Evolutionary conservation across 2,329 filamentous ascomycete species (phyloP), one percentile per base, ranked within the genome.

Genomic region (Phialophora verrucosa): DNA sequence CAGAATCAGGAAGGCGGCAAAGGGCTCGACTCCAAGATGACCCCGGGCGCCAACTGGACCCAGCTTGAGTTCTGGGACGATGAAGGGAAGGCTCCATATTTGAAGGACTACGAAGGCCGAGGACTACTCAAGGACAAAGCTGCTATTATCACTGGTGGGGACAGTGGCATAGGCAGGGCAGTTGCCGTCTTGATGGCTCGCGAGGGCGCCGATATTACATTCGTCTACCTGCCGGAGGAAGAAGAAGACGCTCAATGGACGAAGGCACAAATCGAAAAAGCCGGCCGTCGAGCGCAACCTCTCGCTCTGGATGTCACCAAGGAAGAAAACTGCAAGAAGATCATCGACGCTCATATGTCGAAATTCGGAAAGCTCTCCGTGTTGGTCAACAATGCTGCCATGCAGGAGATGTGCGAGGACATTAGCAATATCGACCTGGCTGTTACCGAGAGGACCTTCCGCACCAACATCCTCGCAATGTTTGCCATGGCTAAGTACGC

Each of bases 401-500:
- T 83, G 76, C 83, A 86, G 75, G 77, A 82, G 50, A 81, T 82
- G 74, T 83, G 79, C 70, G 72, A 80, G 2, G 79, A 85, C 57
- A 78, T 84, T 27, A 76, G 77, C 59, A 80, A 85, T 1, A 85
- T 85, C 35, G 80, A 87, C 72, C 78, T 88, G 0, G 80, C 84
- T 14, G 76, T 81, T 0, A 83, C 87, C 0, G 83, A 87, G 68
- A 83, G 81, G 69, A 84, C 83, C 0, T 89, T 88, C 78, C 81
- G 81, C 53, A 82, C 80, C 66, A 88, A 88, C 66, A 83, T 88
- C 35, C 70, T 86, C 8, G 81, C 83, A 62, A 87, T 87, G 78
- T 85, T 88, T 71, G 84, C 84, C n/a, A 78, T 88, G 67, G 83
- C 83, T 4, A 88, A 88, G 72, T 87, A 81, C 67, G 79, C 84